phyloP scores from a whole-genome alignment of 2,329 filamentous ascomycete genomes.

The Phoma sp. region DNA sequence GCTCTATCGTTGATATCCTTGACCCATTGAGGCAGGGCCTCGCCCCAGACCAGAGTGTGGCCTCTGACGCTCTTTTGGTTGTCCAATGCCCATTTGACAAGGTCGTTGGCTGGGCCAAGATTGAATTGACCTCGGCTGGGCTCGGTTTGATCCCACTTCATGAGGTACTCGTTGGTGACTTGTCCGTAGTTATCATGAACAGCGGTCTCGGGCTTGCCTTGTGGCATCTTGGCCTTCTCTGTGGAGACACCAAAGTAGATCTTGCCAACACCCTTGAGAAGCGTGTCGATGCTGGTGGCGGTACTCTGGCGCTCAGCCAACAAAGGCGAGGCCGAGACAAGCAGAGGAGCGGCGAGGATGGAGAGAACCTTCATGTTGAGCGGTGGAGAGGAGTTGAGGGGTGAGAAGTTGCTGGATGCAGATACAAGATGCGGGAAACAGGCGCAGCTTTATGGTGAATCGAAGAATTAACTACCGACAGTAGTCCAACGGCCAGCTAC shows the following conservation, averaged over 20 bases:
- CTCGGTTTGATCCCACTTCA: constrained; percentile 71
- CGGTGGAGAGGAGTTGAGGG: not conserved
- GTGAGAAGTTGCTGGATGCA: not conserved
- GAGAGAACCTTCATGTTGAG: not conserved
- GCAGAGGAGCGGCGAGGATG: not conserved
- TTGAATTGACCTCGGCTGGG: constrained; percentile 52
- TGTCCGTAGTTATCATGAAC: constrained; percentile 69
- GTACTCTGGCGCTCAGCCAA: not conserved
- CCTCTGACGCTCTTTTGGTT: constrained; percentile 68
- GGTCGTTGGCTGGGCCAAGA: constrained; percentile 62
- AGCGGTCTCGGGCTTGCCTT: constrained; percentile 60
- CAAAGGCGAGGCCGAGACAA: not conserved
- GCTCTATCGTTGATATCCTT: constrained; percentile 59
- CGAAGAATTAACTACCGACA: not conserved
- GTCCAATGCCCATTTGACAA: constrained; percentile 63
- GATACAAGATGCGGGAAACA: not conserved
- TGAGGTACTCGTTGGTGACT: constrained; percentile 71
- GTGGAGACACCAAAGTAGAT: constrained; percentile 69
- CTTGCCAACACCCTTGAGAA: constrained; percentile 56
- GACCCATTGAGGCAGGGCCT: constrained; percentile 61
- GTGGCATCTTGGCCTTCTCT: constrained; percentile 61
- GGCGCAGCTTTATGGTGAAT: not conserved
- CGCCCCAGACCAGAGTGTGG: constrained; percentile 71
- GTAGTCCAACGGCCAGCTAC: not conserved
- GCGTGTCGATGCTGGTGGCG: not conserved